These are phyloP conservation scores for Termitomyces sp. DNA, from an alignment of 768 basidiomycete species.

Conservation along the genomic window DNA sequence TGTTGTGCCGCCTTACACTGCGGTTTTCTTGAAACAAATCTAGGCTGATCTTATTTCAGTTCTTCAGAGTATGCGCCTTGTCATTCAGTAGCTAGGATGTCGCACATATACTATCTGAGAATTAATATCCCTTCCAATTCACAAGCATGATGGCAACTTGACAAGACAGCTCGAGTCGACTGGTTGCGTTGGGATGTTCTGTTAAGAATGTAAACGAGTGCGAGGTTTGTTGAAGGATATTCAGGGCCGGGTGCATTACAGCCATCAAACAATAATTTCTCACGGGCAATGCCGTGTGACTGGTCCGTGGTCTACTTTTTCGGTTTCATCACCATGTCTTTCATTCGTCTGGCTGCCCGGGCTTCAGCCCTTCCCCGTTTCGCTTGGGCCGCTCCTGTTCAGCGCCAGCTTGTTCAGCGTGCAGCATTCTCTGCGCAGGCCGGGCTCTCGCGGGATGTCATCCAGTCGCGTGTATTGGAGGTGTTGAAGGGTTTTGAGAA, in stretches of 20 bases:
- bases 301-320: neutral
- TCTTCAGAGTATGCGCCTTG: neutral
- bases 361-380: slow-evolving; percentile 37
- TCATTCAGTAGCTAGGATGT: neutral
- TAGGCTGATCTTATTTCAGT: neutral
- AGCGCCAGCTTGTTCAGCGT: slow-evolving; percentile 33
- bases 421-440: slow-evolving; percentile 63
- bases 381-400: slow-evolving; percentile 28
- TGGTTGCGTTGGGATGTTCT: too few relatives aligned
- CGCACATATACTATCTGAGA: neutral
- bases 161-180: too few relatives aligned
- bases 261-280: neutral
- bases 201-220: too few relatives aligned
- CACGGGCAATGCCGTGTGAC: slow-evolving; percentile 11
- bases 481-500: slow-evolving; percentile 89
- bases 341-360: slow-evolving; percentile 47
- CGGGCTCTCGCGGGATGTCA: slow-evolving; percentile 59
- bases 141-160: too few relatives aligned
- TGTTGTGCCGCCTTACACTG: slow-evolving; percentile 28
- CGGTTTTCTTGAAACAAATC: slow-evolving; percentile 23
- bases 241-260: too few relatives aligned
- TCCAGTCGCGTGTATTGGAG: slow-evolving; percentile 72
- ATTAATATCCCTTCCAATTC: neutral
- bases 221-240: too few relatives aligned
- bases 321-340: slow-evolving; percentile 38